Evolutionary conservation across 257 asterid genomes (phyloP).

Genomic region (Fraxinus pennsylvanica): DNA sequence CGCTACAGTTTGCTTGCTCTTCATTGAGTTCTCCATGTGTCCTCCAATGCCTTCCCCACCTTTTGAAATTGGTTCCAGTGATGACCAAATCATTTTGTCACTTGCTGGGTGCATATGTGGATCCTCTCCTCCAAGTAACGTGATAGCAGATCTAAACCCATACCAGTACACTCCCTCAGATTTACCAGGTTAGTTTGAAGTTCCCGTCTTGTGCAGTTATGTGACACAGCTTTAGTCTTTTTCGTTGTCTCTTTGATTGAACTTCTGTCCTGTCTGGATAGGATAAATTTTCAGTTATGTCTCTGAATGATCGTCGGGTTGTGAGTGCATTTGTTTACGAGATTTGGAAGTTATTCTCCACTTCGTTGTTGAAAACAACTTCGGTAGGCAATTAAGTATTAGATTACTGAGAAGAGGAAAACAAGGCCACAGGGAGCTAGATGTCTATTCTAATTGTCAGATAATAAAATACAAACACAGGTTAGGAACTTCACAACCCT

Average conservation of each 20-base stretch:
- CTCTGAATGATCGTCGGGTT: neutral
- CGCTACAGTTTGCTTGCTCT: slow-evolving; percentile 10
- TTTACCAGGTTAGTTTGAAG: slow-evolving; percentile 54
- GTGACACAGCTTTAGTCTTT: neutral
- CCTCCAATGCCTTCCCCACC: slow-evolving; percentile 38
- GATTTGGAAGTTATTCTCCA: neutral
- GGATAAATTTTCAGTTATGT: slow-evolving; percentile 10
- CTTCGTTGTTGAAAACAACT: neutral
- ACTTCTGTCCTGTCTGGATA: neutral
- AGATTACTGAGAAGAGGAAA: neutral
- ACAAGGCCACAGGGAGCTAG: neutral
- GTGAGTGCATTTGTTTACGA: neutral
- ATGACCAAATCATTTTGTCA: slow-evolving; percentile 39
- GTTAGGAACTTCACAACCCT: neutral
- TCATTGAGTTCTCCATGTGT: slow-evolving; percentile 42
- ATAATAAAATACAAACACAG: neutral
- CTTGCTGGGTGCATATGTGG: slow-evolving; percentile 39
- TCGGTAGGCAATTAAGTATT: neutral
- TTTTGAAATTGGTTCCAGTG: slow-evolving; percentile 37
- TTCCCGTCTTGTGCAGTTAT: neutral
- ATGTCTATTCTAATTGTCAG: neutral
- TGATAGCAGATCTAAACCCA: slow-evolving; percentile 51
- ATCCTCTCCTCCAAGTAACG: slow-evolving; percentile 47
- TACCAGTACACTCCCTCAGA: slow-evolving; percentile 45
- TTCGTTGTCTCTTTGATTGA: neutral